Evolutionary conservation across 495 filamentous ascomycete species (phyloP), one percentile per base, ranked within the genome.

Genomic region (Hypoxylon intermedium): DNA sequence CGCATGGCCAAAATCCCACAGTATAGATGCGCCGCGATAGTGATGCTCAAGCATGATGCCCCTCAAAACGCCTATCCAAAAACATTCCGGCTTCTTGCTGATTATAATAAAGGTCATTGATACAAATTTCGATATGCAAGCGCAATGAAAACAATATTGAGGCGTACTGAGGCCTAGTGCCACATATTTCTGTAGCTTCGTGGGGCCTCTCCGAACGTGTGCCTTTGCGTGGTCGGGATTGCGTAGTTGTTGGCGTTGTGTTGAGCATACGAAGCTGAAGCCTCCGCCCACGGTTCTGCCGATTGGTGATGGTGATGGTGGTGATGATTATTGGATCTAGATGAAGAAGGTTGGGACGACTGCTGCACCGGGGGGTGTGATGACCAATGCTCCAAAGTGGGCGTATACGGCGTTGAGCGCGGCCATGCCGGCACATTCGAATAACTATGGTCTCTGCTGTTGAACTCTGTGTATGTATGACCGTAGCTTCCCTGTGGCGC

Each of bases 181-280:
- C 67, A 70, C 52, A 67, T 56, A 18, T 53, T 42, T 41, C 54
- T 49, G 37, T 63, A 67, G 19, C 21, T 24, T 45, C 45, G 42
- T n/a, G 50, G 13, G 18, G 37, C n/a, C 16, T 51, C 55, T 43
- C 19, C 41, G 24, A 58, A 65, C 18, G 24, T 44, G 19, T 49
- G 47, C 15, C 54, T 33, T n/a, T 69, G 60, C 13, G 62, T 68
- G 2, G 61, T 67, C 13, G 52, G 57, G 16, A 61, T 58, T 19
- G 55, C 48, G 28, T 59, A 40, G 24, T 57, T 40, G 13, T 54
- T 66, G 16, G 41, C 38, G 24, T 55, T 45, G 11, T 53, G 43
- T 31, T 45, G 48, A 30, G 45, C 26, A 36, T 53, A 58, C 9
- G 57, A 57, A 16, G 33, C 45, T 12, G 58, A 58, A 4, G 53